Conservation (phyloP, 441 rosid species). For the Euphorbia neoarborescens region DNA sequence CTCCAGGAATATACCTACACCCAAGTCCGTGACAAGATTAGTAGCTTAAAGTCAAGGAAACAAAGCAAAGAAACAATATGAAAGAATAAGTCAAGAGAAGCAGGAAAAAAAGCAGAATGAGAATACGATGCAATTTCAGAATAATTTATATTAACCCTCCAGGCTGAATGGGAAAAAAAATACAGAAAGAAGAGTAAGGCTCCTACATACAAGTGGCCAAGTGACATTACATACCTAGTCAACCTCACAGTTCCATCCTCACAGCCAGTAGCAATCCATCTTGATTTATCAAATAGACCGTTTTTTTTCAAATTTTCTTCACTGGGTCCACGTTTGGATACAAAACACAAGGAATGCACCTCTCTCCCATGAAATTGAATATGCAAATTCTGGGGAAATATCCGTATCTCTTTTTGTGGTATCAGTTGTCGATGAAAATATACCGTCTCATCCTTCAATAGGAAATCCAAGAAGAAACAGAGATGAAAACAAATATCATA, state of each 20-base stretch:
- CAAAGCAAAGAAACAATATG: neutral
- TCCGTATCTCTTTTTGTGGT: constrained; percentile 37
- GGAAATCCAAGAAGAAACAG: constrained; percentile 11
- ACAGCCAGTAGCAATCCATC: constrained; percentile 95
- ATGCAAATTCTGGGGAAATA: constrained; percentile 63
- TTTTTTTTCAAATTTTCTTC: constrained; percentile 31
- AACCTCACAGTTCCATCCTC: constrained; percentile 97
- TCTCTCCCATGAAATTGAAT: constrained; percentile 94
- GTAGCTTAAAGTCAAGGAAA: constrained; percentile 5
- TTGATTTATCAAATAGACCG: constrained; percentile 30
- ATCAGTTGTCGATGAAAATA: constrained; percentile 61
- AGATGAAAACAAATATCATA: neutral
- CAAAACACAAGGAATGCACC: constrained; percentile 78
- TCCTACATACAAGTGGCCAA: constrained; percentile 14
- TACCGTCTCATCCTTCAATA: constrained; percentile 68
- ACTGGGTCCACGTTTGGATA: constrained; percentile 33
- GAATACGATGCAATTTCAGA: neutral
- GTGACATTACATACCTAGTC: constrained; percentile 49
- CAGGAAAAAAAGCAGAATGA: neutral
- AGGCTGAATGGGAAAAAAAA: neutral
- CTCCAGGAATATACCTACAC: constrained; percentile 48
- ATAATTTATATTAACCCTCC: neutral
- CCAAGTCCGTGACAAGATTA: constrained; percentile 22
- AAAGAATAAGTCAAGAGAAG: neutral
- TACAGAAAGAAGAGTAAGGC: neutral